Evolutionary conservation across 305 asterid species (phyloP), one percentile per base, ranked within the genome.

Genomic region (Fraxinus ornus): DNA sequence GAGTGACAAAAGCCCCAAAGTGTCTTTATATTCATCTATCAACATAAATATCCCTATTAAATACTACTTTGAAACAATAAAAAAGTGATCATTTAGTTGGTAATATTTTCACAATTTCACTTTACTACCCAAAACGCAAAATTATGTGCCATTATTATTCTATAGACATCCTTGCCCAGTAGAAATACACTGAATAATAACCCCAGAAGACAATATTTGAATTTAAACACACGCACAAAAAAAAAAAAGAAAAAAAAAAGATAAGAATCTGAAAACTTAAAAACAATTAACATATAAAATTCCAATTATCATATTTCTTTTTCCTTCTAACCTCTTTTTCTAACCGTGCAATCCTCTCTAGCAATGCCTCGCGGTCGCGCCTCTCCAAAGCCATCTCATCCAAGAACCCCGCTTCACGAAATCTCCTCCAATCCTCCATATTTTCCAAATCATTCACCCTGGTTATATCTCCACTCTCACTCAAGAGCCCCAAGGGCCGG

Each of bases 401-500:
- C 87, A 95, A 87, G 88, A 95, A 81, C 44, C 98, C 98, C 30
- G 83, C 97, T 84, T 93, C 97, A 64, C 88, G 85, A 85, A 95
- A 90, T 88, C 94, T 90, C 85, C 89, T 89, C 98, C 98, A 95
- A 86, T 95, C 98, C 75, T 91, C 97, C 92, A 89, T 88, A 83
- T 90, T 90, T 71, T 91, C 96, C 84, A 76, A 22, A 68, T 81
- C 90, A 7, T 21, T 83, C 17, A 55, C 47, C 33, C 64, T 30
- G 15, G 77, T 88, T 81, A 35, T 83, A 49, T 78, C 88, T 35
- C 88, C 92, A 79, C 81, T 87, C 15, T 88, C 94, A 85, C 78
- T 89, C 89, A 93, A 80, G 44, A 90, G 76, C 10, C 89, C 86
- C 82, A 86, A 86, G 1, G 98, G 97, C 64, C 97, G 97, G 66